Conservation (phyloP, 768 basidiomycete genomes). For the Austroboletus festivus region DNA sequence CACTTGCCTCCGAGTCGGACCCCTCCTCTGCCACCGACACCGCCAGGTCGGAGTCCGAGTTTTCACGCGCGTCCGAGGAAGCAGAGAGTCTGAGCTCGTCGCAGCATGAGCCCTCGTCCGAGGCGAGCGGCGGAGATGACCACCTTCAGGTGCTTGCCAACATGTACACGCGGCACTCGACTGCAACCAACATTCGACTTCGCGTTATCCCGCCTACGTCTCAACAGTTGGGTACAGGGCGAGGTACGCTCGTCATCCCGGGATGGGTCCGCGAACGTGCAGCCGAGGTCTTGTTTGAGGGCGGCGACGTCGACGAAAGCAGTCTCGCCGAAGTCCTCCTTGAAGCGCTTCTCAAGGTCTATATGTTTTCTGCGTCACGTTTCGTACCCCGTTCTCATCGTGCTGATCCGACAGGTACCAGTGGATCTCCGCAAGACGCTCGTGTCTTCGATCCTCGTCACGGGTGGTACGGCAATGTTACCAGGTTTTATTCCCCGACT, state of each 20-base stretch:
- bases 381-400: too few relatives aligned
- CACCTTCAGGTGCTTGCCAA: constrained; percentile 60
- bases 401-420: constrained; percentile 76
- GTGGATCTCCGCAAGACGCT: constrained; percentile 86
- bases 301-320: constrained; percentile 83
- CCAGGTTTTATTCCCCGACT: constrained; percentile 91
- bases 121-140: constrained; percentile 32
- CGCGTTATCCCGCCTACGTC: constrained; percentile 62
- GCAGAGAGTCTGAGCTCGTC: constrained; percentile 48
- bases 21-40: constrained; percentile 48
- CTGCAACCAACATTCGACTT: constrained; percentile 70
- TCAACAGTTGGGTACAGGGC: constrained; percentile 68
- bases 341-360: constrained; percentile 71
- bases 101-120: constrained; percentile 48
- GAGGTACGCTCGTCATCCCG: constrained; percentile 79
- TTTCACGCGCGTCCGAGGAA: constrained; percentile 50
- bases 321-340: constrained; percentile 82
- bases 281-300: constrained; percentile 87
- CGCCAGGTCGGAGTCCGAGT: constrained; percentile 66
- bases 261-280: constrained; percentile 95
- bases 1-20: constrained; percentile 37
- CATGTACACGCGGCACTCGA: constrained; percentile 74
- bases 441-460: constrained; percentile 78
- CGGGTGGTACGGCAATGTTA: constrained; percentile 87
- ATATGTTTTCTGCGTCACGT: too few relatives aligned